Base-by-base conservation (phyloP, 139 green algal genomes). In the Picochlorum sp. region DNA sequence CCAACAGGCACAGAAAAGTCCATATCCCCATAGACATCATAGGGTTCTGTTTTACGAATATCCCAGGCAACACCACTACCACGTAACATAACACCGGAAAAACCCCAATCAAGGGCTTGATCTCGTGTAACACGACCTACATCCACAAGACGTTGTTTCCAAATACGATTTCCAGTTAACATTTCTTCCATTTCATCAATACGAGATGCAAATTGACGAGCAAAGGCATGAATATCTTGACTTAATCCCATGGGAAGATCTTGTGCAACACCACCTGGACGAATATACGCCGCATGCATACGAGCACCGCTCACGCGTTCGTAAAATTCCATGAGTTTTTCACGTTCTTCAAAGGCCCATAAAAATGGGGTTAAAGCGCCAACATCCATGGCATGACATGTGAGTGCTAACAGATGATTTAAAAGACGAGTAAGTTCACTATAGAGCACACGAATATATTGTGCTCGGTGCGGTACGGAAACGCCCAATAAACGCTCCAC, bases 181-280 rank as follows among this genome's bases (percentile, higher is more conserved):
- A 94, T 84, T 75, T 94, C 85, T 71, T 95, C 88, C 52, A 94
- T 83, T 74, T 94, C 88, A 67, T 93, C 85, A 68, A 95, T 74
- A 46, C 85, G 84, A 21, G 80, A 85, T 45, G 78, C 74, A 73
- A 90, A 92, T 80, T 94, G 78, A 65, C 84, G 79, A 32, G 79
- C 63, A 76, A 86, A 95, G 72, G 82, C 77, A 66, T 87, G 89
- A 59, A 94, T 84, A 74, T 94, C 87, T 74, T 87, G 72, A 38
- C 86, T 75, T 49, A 95, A 75, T 34, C 88, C 86, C 49, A 90
- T 59, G 9, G 87, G 87, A 65, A 94, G 58, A 75, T 94, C 88
- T 74, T 78, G 60, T 49, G 79, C 69, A 28, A 84, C 79, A 49
- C 79, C 75, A 24, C 80, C 80, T 51, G 81, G 79, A 37, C 86